Conservation (phyloP, 352 stramenopile genomes). For the Phytophthora hybrid region DNA sequence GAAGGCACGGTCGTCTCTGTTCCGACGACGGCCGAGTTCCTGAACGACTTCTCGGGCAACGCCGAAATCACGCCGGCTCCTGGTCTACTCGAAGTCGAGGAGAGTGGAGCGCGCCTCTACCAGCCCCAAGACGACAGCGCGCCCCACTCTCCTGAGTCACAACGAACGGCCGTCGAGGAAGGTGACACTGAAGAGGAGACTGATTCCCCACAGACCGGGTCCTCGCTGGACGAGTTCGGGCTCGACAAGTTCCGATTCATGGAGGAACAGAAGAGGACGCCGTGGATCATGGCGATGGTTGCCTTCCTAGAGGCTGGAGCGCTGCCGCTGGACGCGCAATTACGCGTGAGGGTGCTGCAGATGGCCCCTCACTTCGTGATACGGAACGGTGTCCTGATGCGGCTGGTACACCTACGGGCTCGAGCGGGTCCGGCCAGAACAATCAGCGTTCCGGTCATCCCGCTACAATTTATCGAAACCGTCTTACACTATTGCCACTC, state of each 20-base stretch:
- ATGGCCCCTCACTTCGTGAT: background rate
- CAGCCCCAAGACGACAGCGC: no score
- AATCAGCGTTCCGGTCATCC: constrained; percentile 4
- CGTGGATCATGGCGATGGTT: constrained; percentile 10
- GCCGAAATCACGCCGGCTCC: no score
- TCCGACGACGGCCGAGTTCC: no score
- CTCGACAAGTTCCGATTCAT: background rate
- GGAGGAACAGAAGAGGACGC: background rate
- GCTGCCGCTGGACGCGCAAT: background rate
- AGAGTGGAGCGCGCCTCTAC: no score
- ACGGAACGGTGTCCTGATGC: constrained; percentile 3
- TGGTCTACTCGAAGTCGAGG: no score
- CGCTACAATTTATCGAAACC: constrained; percentile 4
- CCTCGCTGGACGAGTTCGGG: background rate
- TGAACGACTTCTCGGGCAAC: no score
- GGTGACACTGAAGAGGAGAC: background rate
- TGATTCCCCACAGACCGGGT: background rate
- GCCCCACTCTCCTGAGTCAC: no score
- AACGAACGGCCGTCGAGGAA: no score
- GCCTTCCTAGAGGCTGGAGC: constrained; percentile 1
- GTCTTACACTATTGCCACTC: constrained; percentile 22
- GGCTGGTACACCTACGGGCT: background rate
- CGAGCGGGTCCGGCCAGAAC: background rate
- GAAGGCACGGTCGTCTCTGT: no score
- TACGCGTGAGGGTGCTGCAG: background rate